Evolutionary conservation across 176 grass and related monocot species (phyloP).

Genomic region (Hordeum marinum): DNA sequence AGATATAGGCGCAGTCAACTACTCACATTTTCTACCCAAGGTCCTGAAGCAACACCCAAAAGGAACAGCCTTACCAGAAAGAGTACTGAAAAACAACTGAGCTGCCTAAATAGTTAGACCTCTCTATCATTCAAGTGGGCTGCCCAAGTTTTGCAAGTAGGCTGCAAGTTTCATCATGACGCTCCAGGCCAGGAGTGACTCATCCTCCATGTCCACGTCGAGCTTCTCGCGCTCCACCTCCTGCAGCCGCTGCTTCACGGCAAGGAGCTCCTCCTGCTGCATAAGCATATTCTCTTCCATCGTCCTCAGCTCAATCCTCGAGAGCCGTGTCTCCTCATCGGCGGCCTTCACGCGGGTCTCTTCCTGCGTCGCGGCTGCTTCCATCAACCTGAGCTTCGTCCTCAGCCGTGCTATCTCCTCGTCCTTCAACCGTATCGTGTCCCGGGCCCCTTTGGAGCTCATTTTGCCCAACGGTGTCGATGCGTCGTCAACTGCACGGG

Average conservation of each 20-base stretch:
- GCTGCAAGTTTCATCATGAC: not conserved
- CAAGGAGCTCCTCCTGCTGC: conserved; percentile 47
- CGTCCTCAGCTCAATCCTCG: conserved; percentile 33
- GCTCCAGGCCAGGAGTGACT: not conserved
- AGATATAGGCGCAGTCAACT: not conserved
- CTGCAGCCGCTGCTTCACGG: conserved; percentile 41
- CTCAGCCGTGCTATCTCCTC: conserved; percentile 41
- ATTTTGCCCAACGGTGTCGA: conserved; percentile 48
- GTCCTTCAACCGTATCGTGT: conserved; percentile 42
- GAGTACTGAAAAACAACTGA: not conserved
- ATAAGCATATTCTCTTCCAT: conserved; percentile 41
- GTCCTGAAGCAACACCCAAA: not conserved
- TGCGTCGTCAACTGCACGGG: conserved; percentile 33
- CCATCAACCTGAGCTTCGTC: conserved; percentile 36
- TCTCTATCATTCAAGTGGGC: too few relatives aligned
- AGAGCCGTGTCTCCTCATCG: conserved; percentile 17
- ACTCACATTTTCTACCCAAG: not conserved
- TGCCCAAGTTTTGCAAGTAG: not conserved
- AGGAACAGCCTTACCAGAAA: not conserved
- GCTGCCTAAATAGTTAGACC: not conserved
- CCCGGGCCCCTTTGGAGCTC: conserved; percentile 33
- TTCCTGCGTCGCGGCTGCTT: conserved; percentile 34
- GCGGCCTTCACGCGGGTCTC: conserved; percentile 35
- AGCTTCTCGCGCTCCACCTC: conserved; percentile 52
- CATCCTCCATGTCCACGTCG: not conserved